Evolutionary conservation across 1,139 yeast species (phyloP), one percentile per base, ranked within the genome.

Genomic region (Saccharomyces pastorianus): DNA sequence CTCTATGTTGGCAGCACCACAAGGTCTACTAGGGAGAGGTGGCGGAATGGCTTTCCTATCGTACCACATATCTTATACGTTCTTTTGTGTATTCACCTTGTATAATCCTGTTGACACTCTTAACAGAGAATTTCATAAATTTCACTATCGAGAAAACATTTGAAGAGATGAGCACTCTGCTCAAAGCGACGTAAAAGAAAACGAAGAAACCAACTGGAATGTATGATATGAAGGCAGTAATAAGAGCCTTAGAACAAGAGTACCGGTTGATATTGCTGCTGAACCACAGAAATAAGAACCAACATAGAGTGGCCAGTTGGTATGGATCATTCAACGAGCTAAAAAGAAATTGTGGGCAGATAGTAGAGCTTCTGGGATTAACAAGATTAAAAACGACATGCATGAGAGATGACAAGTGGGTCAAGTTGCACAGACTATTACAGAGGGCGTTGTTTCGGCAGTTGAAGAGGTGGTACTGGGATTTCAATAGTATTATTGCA

Each of bases 251-350:
- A 2, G 61, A 64, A 34, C 77, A 70, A 51, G 96, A 89, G 68
- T 79, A 73, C 51, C 76, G 78, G 34, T 65, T 87, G 3, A 65
- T 87, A 7, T 85, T 81, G 60, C 68, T 88, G 48, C 61, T 88
- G 3, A 82, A 85, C 64, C 88, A 85, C 61, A 73, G 96, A 57
- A 85, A 84, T 66, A 76, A 76, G 58, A 88, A 88, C 66, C 96
- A 89, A 68, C 96, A 88, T 63, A 73, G 83, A n/a, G 78, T 77
- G n/a, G 79, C 87, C 46, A 67, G 66, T 25, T 89, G 96, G 96
- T 89, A 96, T 91, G 78, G 73, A 55, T 77, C 80, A 57, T 72
- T 89, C 51, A 76, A 82, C 56, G 77, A 84, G n/a, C 65, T 87
- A 26, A 84, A 85, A 59, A 75, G 96, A 38, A 73, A 78, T 49